Evolutionary conservation across 805 yeast genomes (phyloP), one percentile per base, ranked within the genome.

Genomic region (Zygoascus tannicola): DNA sequence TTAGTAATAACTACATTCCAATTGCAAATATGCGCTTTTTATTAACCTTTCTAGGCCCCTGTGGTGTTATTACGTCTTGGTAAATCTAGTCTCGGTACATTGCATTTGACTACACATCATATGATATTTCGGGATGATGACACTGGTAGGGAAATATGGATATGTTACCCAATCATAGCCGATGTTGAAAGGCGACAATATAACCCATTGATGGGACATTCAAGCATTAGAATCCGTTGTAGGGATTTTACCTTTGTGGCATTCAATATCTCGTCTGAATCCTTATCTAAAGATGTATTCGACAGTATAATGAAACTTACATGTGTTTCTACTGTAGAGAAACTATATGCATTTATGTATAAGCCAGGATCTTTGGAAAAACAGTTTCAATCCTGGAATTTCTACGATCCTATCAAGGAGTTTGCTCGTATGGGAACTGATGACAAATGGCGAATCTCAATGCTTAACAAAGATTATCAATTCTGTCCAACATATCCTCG

Each of bases 201-300:
- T 40, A 46, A 44, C 22, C 41, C 36, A 10, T 16, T 48, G 4
- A 26, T 45, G 14, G 52, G 47, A 22, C 53, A 41, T 37, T 56
- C 81, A 4, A 76, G 77, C 47, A 64, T 90, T 38, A 74, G 94
- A 38, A 57, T 90, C 8, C 74, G 78, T 33, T 85, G 96, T 57
- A 78, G 86, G 50, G 97, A 90, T 61, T 90, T 85, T 62, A 81
- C 88, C 16, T 82, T 75, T 55, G 68, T 87, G 41, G 78, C 94
- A 7, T 72, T 90, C 51, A 92, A 85, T 56, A 85, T 92, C 57
- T 59, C 59, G 19, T 70, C 72, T 52, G 80, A 77, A 33, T 50
- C 59, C 5, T 70, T 75, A 26, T 82, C 94, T 45, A 66, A 67
- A 23, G 90, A 81, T 44, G 94, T 80, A 1, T 85, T 72, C 58